Base-by-base conservation (phyloP, 73 alveolate genomes). In the Paraurostyla sp. region DNA sequence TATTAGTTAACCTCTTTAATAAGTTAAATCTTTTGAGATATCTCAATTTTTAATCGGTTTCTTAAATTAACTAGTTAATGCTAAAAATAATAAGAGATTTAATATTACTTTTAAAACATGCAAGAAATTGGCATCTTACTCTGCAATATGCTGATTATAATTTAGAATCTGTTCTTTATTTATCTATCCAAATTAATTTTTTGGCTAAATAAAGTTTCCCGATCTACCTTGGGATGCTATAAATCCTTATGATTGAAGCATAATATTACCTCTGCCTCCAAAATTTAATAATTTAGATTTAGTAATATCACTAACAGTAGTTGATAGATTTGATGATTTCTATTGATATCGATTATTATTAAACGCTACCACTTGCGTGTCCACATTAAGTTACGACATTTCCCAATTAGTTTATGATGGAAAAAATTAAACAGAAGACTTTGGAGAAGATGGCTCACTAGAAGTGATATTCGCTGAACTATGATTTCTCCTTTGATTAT, bases 361-460 rank as follows among this genome's bases (percentile, higher is more conserved):
- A 20, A 18, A 52, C 6, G 3, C 22, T 4, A 23, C 9, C 50
- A 6, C 9, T 7, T 65, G 58, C 36, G n/a, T n/a, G n/a, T 65
- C 41, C 9, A 35, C 6, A 1, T 22, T 38, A 16, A 65, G 6
- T 7, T 18, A 4, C 1, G 82, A 65, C 1, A 30, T 36, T 18
- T 65, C 82, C 35, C 56, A 27, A 25, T 30, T 1, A 6, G 40
- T 38, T 18, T 25, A 22, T 7, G 46, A 6, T 1, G 56, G 54
- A 30, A 65, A 65, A 22, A 65, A 22, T 40, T 65, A 65, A 30
- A 35, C 46, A 38, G 56, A 40, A 13, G 59, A 35, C 36, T 40
- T 65, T 6, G 82, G 82, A 1, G 82, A 65, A 18, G 82, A 65
- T 9, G 82, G 82, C 41, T 65, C 82, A 65, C 82, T 65, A 13